Base-by-base conservation (phyloP, 305 asterid genomes). In the Petunia hybrid region DNA sequence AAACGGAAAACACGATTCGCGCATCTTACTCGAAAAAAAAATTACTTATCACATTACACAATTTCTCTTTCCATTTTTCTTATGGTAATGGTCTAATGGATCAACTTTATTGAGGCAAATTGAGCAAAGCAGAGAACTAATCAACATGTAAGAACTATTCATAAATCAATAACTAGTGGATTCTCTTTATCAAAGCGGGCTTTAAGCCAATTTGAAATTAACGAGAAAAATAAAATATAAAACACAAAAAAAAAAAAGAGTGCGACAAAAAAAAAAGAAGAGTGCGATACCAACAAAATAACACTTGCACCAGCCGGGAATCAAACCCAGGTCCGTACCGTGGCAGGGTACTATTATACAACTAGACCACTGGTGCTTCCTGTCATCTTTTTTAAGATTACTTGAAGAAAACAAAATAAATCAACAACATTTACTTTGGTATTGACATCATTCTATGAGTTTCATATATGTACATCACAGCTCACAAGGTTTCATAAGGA, bases 291-390 rank as follows among this genome's bases (percentile, higher is more conserved):
- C 31, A 22, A 22, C 31, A 22, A 22, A 22, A 22, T 22, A 22
- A 22, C 31, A 22, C 31, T 22, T 22, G 31, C 31, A 22, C 31
- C 31, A 22, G 31, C 31, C 31, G 31, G 31, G 31, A 22, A 22
- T 22, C 31, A 22, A 22, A 22, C 31, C 31, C 31, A 22, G 31
- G 31, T 22, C 31, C 31, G 31, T 22, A 22, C 31, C 31, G 31
- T 22, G 31, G 31, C 31, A 22, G 31, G 31, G 31, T 22, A 22
- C 31, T 22, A 22, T 22, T 22, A 22, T 22, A 22, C 31, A 60
- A 77, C 74, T 45, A 78, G 74, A 45, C 62, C 81, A 62, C 81
- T 78, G 81, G 81, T 78, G 74, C 80, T 76, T 55, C 60, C 1
- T 51, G 48, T 2, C 35, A 68, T 5, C 13, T 14, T n/a, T 22